Conservation (phyloP, 116 monocot species). For the Iris pallida region DNA sequence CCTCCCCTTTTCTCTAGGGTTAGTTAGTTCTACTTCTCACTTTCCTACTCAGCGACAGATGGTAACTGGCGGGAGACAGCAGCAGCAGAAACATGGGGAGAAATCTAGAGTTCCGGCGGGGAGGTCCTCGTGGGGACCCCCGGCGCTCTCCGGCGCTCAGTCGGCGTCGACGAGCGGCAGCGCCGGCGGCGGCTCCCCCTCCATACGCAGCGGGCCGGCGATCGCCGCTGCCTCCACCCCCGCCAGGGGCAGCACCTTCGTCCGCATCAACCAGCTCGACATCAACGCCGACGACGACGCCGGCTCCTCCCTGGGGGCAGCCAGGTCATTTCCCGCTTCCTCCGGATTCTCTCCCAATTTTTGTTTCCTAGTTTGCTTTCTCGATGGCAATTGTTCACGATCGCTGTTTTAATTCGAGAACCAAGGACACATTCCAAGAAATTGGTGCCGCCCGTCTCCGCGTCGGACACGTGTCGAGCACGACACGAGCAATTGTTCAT, state of each 20-base stretch:
- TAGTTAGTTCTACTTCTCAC: too few relatives aligned
- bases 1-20: too few relatives aligned
- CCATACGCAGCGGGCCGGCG: constrained; percentile 11
- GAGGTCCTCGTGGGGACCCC: constrained; percentile 14
- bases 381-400: too few relatives aligned
- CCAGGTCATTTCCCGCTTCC: neutral
- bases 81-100: neutral
- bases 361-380: too few relatives aligned
- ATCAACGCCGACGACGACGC: constrained; percentile 25
- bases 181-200: constrained; percentile 1
- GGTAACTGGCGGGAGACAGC: constrained; percentile 6
- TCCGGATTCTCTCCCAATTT: too few relatives aligned
- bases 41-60: too few relatives aligned
- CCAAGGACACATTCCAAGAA: neutral
- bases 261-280: constrained; percentile 23
- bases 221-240: constrained; percentile 17
- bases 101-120: neutral
- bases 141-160: constrained; percentile 24
- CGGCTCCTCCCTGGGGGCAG: constrained; percentile 18
- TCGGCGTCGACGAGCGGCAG: constrained; percentile 32
- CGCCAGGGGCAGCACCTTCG: constrained; percentile 21
- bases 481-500: too few relatives aligned
- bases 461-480: too few relatives aligned
- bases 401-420: neutral
- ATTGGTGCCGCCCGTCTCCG: too few relatives aligned